Evolutionary conservation across 2,329 filamentous ascomycete genomes (phyloP).

Genomic region (Ustilaginoidea virens): DNA sequence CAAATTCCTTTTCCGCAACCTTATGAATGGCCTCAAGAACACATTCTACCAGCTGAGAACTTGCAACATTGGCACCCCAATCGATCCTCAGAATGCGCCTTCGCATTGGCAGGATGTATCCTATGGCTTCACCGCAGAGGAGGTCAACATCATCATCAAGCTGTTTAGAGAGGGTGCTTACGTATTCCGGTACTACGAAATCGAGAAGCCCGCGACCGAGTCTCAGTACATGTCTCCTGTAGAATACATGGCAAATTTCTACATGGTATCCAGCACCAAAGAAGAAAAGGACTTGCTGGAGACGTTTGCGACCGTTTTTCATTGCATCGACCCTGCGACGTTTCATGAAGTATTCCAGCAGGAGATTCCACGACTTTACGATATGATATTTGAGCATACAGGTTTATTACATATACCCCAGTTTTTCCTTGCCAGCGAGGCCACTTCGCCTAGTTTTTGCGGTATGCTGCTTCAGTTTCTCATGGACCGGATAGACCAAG

Average conservation of each 20-base stretch:
- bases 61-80: conserved; percentile 61
- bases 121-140: conserved; percentile 91
- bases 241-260: conserved; percentile 87
- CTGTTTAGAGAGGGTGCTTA: conserved; percentile 92
- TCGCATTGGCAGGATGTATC: conserved; percentile 91
- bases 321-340: conserved; percentile 93
- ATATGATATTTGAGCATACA: conserved; percentile 95
- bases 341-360: conserved; percentile 98
- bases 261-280: conserved; percentile 84
- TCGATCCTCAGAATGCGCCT: conserved; percentile 67
- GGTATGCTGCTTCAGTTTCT: conserved; percentile 96
- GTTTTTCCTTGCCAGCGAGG: conserved; percentile 97
- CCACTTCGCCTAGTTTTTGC: conserved; percentile 91
- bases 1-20: conserved; percentile 92
- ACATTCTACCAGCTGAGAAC: conserved; percentile 89
- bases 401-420: conserved; percentile 89
- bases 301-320: conserved; percentile 95
- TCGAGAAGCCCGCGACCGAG: conserved; percentile 62
- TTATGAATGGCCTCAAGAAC: conserved; percentile 90
- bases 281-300: conserved; percentile 97
- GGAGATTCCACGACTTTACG: conserved; percentile 90
- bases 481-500: conserved; percentile 91
- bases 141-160: conserved; percentile 92
- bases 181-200: conserved; percentile 93
- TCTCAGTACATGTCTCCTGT: conserved; percentile 65